Evolutionary conservation across 306 rosid species (phyloP), one percentile per base, ranked within the genome.

Genomic region (Lathyrus sativus): DNA sequence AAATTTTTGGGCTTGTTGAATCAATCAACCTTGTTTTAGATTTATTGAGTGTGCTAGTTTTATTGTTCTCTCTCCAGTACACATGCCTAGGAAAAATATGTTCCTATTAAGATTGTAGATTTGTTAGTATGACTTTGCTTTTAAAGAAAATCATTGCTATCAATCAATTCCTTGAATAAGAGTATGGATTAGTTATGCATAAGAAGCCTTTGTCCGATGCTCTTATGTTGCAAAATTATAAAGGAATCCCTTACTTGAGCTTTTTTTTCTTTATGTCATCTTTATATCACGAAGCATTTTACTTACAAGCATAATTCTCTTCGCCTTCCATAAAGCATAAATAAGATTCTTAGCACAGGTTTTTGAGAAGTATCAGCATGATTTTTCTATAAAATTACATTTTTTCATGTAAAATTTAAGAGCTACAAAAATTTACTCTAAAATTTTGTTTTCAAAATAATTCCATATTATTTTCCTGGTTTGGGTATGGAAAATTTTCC

Each of bases 51-150:
- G 14, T 31, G 39, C 53, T 26, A 51, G 18, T 60, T 53, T 61
- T 22, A 33, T 78, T 64, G 22, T 65, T 64, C 45, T 13, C 14
- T 7, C 62, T 42, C 63, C n/a, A 1, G 12, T 35, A 68, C 43
- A 14, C 44, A 14, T 17, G 33, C 10, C 7, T 31, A 18, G 33
- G 12, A 69, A 63, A 13, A 18, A 2, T 11, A 29, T 55, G 37
- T 26, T 68, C 62, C 80, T 41, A 29, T 29, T 42, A 59, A 54
- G 80, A 51, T 17, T 70, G 42, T 60, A 11, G 41, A 44, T 11
- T 61, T 28, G 33, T 63, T 41, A 7, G 19, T 35, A 7, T 35
- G 9, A 35, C 41, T 42, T 38, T 33, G 53, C 15, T 60, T 76
- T 62, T 59, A 18, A 18, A 12, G 49, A 2, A 18, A 50, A 53